Evolutionary conservation across 2,329 filamentous ascomycete species (phyloP), one percentile per base, ranked within the genome.

Genomic region (Aureobasidium pullulans): DNA sequence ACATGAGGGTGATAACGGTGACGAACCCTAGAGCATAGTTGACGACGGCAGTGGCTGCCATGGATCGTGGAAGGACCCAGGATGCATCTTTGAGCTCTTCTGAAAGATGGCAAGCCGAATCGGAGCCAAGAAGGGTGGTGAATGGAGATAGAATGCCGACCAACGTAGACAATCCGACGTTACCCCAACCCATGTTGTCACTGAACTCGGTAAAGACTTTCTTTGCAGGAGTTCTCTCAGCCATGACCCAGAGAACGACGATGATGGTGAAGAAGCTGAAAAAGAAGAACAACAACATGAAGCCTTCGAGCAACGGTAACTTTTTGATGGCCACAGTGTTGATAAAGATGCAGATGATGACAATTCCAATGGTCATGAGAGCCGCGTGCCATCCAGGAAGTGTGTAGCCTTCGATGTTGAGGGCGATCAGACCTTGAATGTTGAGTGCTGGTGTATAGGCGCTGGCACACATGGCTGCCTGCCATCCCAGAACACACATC

Each of bases 191-290:
- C 1, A 73, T 74, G 1, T 64, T 61, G 47, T 72, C 72, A 19
- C 68, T 66, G 60, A 75, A 74, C 4, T 71, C 61, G 1, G 69
- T 71, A 61, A 75, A 76, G 2, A 75, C 74, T 4, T 66, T 61
- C 59, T 46, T 65, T 5, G 64, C 64, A 31, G 63, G 58, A 10
- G 63, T 64, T 13, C 66, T 63, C 13, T 69, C 68, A 6, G 67
- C 63, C 19, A 70, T 61, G 15, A 67, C 66, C 62, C 60, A 63
- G 16, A 67, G 57, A 6, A 64, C 52, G 6, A 63, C 54, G 56
- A 63, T 61, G 1, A 71, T 63, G 2, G 70, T 66, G 4, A 72
- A 65, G 64, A 71, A 77, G 36, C 69, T 73, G 29, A 76, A 64
- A 39, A 73, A 64, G 60, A 76, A 74, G 3, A 75, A 58, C 15